Conservation (phyloP, 805 yeast species). For the Scheffersomyces stipitis region DNA sequence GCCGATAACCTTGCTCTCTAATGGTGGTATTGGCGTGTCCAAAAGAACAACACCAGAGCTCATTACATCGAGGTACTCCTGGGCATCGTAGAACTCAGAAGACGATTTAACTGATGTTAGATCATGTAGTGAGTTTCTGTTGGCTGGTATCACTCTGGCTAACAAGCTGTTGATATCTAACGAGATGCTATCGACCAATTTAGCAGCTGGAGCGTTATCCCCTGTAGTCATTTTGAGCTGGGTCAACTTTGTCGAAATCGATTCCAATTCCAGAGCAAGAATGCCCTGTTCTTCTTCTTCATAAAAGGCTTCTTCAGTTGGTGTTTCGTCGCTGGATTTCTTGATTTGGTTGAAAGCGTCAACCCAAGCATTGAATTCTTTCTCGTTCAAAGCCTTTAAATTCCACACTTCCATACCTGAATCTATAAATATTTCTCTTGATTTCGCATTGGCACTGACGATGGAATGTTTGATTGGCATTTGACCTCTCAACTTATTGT, state of each 20-base stretch:
- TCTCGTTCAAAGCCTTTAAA: constrained; percentile 61
- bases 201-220: constrained; percentile 2
- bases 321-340: constrained; percentile 11
- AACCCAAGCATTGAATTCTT: constrained; percentile 81
- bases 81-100: constrained; percentile 57
- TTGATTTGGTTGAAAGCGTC: constrained; percentile 66
- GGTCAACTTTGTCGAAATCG: constrained; percentile 21
- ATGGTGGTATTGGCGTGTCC: constrained; percentile 8
- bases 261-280: constrained; percentile 14
- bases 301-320: constrained; percentile 3
- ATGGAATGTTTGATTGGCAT: constrained; percentile 83
- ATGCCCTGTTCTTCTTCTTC: constrained; percentile 7
- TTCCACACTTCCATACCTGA: constrained; percentile 96
- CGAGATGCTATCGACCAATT: constrained; percentile 11
- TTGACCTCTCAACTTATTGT: constrained; percentile 80
- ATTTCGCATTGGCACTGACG: constrained; percentile 72
- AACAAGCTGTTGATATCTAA: constrained; percentile 20
- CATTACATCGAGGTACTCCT: constrained; percentile 53
- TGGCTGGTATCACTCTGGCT: constrained; percentile 8
- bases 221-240: constrained; percentile 12
- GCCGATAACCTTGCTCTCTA: neutral
- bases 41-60: constrained; percentile 58
- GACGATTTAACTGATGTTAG: constrained; percentile 28
- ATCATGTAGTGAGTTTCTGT: constrained; percentile 7
- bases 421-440: constrained; percentile 74